A percentile compares a stretch with the other conserved stretches of the same genome.
Evolutionary conservation across 257 asterid species (phyloP).

Genomic region (Rubia yunnanensis): DNA sequence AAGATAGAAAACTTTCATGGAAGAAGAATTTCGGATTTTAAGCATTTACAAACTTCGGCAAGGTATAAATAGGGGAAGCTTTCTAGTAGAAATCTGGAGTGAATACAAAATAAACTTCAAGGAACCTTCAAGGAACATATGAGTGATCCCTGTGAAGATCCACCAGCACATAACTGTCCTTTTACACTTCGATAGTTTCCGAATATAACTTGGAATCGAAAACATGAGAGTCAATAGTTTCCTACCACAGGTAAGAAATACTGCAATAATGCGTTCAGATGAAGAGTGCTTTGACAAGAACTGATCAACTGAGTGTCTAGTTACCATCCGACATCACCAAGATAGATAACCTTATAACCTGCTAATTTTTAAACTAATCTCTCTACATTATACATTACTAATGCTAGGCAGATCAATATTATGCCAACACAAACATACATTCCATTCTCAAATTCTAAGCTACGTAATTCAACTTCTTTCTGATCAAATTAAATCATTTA

Average conservation of each 20-base stretch:
- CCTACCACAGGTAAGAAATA: background rate
- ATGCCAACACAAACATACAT: background rate
- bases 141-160: slow-evolving; percentile 88
- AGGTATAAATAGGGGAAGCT: slow-evolving; percentile 54
- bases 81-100: slow-evolving; percentile 71
- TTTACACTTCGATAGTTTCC: slow-evolving; percentile 48
- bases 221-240: background rate
- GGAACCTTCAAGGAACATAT: slow-evolving; percentile 64
- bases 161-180: slow-evolving; percentile 94
- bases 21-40: background rate
- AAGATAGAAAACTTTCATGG: background rate
- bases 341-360: background rate
- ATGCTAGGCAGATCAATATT: background rate
- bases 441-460: background rate
- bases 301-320: background rate
- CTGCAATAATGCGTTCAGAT: background rate
- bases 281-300: background rate
- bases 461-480: background rate
- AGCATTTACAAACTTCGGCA: slow-evolving; percentile 81
- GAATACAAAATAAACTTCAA: slow-evolving; percentile 78
- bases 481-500: background rate
- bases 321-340: background rate
- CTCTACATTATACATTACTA: background rate
- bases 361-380: background rate
- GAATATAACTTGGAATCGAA: slow-evolving; percentile 40